phyloP scores from a whole-genome alignment of 208 protist species.

The Tritrichomonas foetus region DNA sequence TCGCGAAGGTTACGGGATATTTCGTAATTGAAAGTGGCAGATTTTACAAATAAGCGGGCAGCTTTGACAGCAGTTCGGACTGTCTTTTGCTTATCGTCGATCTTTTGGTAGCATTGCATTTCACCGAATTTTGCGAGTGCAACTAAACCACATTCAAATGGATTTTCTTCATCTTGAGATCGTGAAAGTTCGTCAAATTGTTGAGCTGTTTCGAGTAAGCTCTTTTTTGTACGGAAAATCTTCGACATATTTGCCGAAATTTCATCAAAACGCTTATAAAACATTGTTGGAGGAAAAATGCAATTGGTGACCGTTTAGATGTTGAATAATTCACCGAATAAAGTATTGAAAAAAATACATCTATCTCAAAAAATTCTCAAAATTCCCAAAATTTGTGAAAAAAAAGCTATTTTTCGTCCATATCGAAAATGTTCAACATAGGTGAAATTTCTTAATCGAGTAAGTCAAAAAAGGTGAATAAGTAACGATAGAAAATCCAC shows the following conservation, averaged over 20 bases:
- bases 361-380: no score
- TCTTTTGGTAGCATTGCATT: conserved; percentile 36
- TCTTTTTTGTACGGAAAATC: conserved; percentile 22
- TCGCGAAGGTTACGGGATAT: conserved; percentile 7
- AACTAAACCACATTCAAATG: conserved; percentile 26
- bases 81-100: conserved; percentile 28
- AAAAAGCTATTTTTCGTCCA: no score
- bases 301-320: no score
- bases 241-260: not conserved
- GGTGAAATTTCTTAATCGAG: no score
- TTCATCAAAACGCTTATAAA: conserved; percentile 7
- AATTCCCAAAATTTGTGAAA: no score
- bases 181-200: not conserved
- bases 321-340: no score
- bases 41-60: conserved; percentile 2
- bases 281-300: not conserved
- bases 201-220: not conserved
- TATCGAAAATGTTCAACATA: no score
- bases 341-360: no score
- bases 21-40: conserved; percentile 20
- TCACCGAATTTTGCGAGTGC: not conserved
- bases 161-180: conserved; percentile 26
- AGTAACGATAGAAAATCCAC: no score
- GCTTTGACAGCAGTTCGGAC: conserved; percentile 13
- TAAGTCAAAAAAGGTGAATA: no score